Evolutionary conservation across 1,284 basidiomycete species (phyloP).

Genomic region (Pterula multifida): DNA sequence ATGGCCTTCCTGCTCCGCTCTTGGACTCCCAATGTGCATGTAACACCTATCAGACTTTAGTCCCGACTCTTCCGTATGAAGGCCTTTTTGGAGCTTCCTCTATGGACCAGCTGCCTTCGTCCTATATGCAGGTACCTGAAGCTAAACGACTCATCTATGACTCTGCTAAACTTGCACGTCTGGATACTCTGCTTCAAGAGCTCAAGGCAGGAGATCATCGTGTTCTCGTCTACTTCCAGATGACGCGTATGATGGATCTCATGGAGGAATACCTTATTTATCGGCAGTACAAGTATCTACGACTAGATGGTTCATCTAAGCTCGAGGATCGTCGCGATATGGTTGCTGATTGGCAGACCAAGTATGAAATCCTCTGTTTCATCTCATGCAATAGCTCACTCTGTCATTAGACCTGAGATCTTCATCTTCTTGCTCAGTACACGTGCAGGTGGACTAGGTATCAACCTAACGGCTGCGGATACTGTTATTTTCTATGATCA

Average conservation of each 20-base stretch:
- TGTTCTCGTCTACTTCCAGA: constrained; percentile 97
- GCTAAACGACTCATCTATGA: constrained; percentile 95
- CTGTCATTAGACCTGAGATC: constrained; percentile 65
- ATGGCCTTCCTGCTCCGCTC: constrained; percentile 70
- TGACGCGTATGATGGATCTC: constrained; percentile 99
- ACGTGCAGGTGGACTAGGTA: constrained; percentile 93
- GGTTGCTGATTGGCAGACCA: constrained; percentile 99
- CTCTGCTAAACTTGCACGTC: constrained; percentile 88
- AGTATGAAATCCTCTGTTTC: constrained; percentile 34
- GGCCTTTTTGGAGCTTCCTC: constrained; percentile 69
- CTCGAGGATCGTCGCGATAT: constrained; percentile 96
- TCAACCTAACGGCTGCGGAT: constrained; percentile 96
- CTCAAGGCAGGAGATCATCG: constrained; percentile 92
- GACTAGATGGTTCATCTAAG: constrained; percentile 92
- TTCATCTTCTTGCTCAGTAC: constrained; percentile 96
- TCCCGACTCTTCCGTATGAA: constrained; percentile 52
- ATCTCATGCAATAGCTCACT: constrained; percentile 5
- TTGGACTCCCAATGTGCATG: constrained; percentile 53
- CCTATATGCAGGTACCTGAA: constrained; percentile 89
- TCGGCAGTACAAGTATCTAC: constrained; percentile 95
- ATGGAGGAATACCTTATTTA: constrained; percentile 99
- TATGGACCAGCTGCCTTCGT: constrained; percentile 66
- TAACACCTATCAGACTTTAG: constrained; percentile 31
- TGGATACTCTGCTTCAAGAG: constrained; percentile 84
- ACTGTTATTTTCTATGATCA: constrained; percentile 99